phyloP scores from a whole-genome alignment of 805 yeast species.

The Zygosaccharomyces pseudorouxii region DNA sequence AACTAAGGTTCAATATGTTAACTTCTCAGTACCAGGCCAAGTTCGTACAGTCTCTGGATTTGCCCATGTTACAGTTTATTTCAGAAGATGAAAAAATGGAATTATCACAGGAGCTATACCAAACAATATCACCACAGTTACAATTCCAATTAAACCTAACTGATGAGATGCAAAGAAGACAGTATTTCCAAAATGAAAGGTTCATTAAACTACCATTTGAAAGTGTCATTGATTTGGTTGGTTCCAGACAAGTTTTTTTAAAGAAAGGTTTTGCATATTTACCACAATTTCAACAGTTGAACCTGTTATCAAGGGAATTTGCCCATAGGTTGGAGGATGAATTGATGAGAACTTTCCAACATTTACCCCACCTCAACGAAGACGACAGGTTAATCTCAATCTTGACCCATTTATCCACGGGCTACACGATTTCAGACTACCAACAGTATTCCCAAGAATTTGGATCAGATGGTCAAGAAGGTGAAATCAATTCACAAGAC shows the following conservation, averaged over 20 bases:
- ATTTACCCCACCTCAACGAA: slow-evolving; percentile 81
- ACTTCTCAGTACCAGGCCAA: slow-evolving; percentile 62
- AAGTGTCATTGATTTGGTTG: slow-evolving; percentile 70
- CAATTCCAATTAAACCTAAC: slow-evolving; percentile 36
- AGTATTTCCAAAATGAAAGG: slow-evolving; percentile 52
- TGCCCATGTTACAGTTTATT: slow-evolving; percentile 66
- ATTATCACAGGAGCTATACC: slow-evolving; percentile 46
- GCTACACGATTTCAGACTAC: slow-evolving; percentile 56
- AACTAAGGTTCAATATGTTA: slow-evolving; percentile 61
- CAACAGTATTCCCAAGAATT: slow-evolving; percentile 34
- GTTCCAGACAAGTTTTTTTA: slow-evolving; percentile 64
- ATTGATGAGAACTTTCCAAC: slow-evolving; percentile 64
- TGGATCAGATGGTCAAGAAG: slow-evolving; percentile 30
- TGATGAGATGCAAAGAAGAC: slow-evolving; percentile 43
- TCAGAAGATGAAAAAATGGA: slow-evolving; percentile 53
- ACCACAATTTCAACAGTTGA: slow-evolving; percentile 75
- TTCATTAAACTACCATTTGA: slow-evolving; percentile 87
- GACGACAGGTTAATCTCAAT: slow-evolving; percentile 87
- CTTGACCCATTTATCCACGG: slow-evolving; percentile 68
- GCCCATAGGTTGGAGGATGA: slow-evolving; percentile 46
- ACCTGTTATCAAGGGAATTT: slow-evolving; percentile 66
- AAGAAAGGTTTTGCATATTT: slow-evolving; percentile 74
- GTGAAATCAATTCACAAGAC: slow-evolving; percentile 56
- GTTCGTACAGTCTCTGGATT: slow-evolving; percentile 60
- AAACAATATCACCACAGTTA: slow-evolving; percentile 46